Evolutionary conservation across 208 protist species (phyloP).

Genomic region (Acanthamoeba lenticulata): DNA sequence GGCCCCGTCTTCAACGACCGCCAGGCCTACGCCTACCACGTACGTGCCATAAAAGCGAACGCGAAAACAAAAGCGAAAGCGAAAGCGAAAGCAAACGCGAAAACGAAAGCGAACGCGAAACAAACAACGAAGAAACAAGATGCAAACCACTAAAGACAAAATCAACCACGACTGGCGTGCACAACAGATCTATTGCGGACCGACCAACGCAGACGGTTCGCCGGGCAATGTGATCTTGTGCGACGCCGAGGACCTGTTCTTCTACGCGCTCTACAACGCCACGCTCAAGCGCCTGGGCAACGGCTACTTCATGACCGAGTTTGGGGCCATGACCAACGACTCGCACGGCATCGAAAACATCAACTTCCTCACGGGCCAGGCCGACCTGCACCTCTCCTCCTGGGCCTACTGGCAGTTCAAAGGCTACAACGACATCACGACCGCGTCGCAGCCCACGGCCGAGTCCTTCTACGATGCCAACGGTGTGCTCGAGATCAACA

Average conservation of each 20-base stretch:
- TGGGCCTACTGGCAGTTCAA: slow-evolving; percentile 84
- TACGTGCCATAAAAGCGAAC: neutral
- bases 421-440: slow-evolving; percentile 81
- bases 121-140: too few species aligned
- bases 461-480: slow-evolving; percentile 76
- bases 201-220: neutral
- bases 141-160: too few species aligned
- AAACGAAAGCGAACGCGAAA: too few species aligned
- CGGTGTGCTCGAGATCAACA: slow-evolving; percentile 73
- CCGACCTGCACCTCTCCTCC: slow-evolving; percentile 74
- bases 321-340: slow-evolving; percentile 76
- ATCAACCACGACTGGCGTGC: too few species aligned
- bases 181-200: slow-evolving; percentile 83
- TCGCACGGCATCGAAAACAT: slow-evolving; percentile 72
- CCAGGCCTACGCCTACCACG: slow-evolving; percentile 76
- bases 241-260: slow-evolving; percentile 61
- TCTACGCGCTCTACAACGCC: slow-evolving; percentile 9
- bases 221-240: slow-evolving; percentile 61
- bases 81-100: too few species aligned
- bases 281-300: slow-evolving; percentile 57
- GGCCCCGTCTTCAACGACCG: slow-evolving; percentile 79
- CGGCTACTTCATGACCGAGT: slow-evolving; percentile 74
- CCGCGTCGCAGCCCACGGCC: slow-evolving; percentile 9
- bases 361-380: slow-evolving; percentile 68
- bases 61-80: too few species aligned